Evolutionary conservation across 2,329 filamentous ascomycete species (phyloP).

Genomic region (Fusarium domesticum): DNA sequence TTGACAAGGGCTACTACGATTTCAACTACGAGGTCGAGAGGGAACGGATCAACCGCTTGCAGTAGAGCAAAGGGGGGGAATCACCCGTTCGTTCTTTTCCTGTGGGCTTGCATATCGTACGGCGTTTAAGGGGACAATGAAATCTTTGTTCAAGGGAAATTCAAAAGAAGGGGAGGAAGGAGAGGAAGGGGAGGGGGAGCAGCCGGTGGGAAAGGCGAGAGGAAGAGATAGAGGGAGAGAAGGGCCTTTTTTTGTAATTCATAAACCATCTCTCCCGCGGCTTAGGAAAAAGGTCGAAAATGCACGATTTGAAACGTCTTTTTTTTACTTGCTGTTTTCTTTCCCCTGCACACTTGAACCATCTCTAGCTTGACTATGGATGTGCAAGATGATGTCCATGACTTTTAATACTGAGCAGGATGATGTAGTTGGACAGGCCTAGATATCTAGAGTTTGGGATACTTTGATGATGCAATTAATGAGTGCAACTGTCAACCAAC

Average conservation of each 20-base stretch:
- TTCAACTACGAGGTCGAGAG: slow-evolving; percentile 98
- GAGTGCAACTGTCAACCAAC: too few species aligned
- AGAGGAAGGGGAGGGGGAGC: background rate
- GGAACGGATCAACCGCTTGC: slow-evolving; percentile 58
- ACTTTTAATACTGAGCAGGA: too few species aligned
- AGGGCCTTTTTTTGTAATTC: slow-evolving; percentile 31
- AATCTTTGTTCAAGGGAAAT: slow-evolving; percentile 31
- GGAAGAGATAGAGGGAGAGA: slow-evolving; percentile 5
- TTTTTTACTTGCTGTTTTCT: background rate
- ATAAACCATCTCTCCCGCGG: slow-evolving; percentile 32
- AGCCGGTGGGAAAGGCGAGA: background rate
- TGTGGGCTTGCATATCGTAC: slow-evolving; percentile 42
- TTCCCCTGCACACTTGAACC: background rate
- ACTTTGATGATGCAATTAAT: too few species aligned
- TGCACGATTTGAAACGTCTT: slow-evolving; percentile 25
- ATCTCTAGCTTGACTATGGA: background rate
- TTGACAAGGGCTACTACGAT: slow-evolving; percentile 98
- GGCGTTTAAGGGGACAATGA: slow-evolving; percentile 37
- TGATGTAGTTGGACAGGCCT: too few species aligned
- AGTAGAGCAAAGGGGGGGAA: slow-evolving; percentile 25
- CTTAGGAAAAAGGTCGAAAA: slow-evolving; percentile 28
- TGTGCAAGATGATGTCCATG: too few species aligned
- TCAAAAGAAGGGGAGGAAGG: slow-evolving; percentile 21
- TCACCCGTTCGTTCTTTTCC: slow-evolving; percentile 30
- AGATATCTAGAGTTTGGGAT: too few species aligned